phyloP scores from a whole-genome alignment of 306 rosid genomes.

The Quercus mongolica region DNA sequence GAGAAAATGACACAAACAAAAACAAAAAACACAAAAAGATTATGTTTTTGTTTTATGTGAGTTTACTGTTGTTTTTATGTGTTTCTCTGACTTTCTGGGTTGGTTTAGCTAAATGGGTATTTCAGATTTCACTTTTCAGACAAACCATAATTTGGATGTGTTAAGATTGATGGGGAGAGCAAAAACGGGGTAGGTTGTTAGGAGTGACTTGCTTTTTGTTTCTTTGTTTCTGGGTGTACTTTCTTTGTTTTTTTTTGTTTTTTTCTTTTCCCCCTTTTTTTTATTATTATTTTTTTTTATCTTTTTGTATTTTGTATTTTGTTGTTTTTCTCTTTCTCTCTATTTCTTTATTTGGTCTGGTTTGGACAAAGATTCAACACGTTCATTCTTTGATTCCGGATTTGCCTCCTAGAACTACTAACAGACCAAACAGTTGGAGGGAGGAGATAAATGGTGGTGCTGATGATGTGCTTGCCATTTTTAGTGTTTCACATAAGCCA shows the following conservation, averaged over 20 bases:
- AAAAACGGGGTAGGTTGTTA: constrained; percentile 41
- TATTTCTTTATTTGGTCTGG: constrained; percentile 31
- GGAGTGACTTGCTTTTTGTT: constrained; percentile 27
- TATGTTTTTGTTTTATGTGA: constrained; percentile 18
- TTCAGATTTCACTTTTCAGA: constrained; percentile 29
- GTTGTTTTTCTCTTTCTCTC: neutral
- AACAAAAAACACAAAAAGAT: constrained; percentile 16
- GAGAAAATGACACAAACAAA: constrained; percentile 15
- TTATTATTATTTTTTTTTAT: neutral
- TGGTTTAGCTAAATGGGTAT: constrained; percentile 25
- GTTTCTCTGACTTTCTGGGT: constrained; percentile 12
- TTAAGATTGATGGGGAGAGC: constrained; percentile 53
- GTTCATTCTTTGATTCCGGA: constrained; percentile 42
- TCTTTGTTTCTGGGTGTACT: constrained; percentile 29
- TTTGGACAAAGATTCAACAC: constrained; percentile 47
- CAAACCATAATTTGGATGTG: constrained; percentile 14
- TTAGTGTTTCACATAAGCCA: constrained; percentile 27
- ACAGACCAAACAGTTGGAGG: constrained; percentile 57
- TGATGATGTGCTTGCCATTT: constrained; percentile 42
- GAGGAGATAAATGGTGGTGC: constrained; percentile 28
- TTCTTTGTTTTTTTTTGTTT: neutral
- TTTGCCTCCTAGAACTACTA: constrained; percentile 61
- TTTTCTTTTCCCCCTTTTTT: constrained; percentile 1
- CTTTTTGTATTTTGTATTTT: neutral
- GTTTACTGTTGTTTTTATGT: neutral